Evolutionary conservation across 371 early-diverging fungal species (phyloP).

Genomic region (Batkoa obscura): DNA sequence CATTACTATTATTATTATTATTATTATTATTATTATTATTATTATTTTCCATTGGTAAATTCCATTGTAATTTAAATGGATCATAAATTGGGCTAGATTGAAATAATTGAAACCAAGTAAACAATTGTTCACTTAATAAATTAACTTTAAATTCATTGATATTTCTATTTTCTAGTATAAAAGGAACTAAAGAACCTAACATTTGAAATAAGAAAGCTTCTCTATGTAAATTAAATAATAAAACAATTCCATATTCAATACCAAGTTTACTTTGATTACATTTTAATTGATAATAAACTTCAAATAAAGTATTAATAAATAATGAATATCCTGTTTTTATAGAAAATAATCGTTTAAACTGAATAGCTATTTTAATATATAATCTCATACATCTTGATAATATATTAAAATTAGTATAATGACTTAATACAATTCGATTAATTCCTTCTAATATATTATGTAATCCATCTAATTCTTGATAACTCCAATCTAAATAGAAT

Average conservation of each 20-base stretch:
- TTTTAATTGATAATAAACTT: conserved; percentile 30
- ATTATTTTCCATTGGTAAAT: neutral
- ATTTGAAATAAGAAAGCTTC: conserved; percentile 49
- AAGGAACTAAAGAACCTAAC: conserved; percentile 33
- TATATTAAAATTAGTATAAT: conserved; percentile 29
- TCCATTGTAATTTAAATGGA: conserved; percentile 6
- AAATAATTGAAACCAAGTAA: neutral
- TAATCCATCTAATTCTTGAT: conserved; percentile 30
- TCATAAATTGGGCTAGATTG: neutral
- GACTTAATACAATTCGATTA: conserved; percentile 28
- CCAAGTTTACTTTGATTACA: conserved; percentile 23
- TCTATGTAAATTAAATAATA: conserved; percentile 40
- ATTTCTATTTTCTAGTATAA: conserved; percentile 20
- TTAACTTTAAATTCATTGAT: conserved; percentile 4
- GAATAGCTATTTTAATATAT: conserved; percentile 29
- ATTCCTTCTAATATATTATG: conserved; percentile 32
- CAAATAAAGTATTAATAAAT: conserved; percentile 35
- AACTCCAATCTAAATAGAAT: conserved; percentile 28
- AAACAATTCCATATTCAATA: conserved; percentile 30
- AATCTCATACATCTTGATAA: conserved; percentile 31
- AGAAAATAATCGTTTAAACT: conserved; percentile 32
- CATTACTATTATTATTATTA: too few relatives aligned
- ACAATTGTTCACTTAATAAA: neutral
- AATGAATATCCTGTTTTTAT: conserved; percentile 34
- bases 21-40: too few relatives aligned